Base-by-base conservation (phyloP, 768 basidiomycete species). In the Gyrodon lividus region DNA sequence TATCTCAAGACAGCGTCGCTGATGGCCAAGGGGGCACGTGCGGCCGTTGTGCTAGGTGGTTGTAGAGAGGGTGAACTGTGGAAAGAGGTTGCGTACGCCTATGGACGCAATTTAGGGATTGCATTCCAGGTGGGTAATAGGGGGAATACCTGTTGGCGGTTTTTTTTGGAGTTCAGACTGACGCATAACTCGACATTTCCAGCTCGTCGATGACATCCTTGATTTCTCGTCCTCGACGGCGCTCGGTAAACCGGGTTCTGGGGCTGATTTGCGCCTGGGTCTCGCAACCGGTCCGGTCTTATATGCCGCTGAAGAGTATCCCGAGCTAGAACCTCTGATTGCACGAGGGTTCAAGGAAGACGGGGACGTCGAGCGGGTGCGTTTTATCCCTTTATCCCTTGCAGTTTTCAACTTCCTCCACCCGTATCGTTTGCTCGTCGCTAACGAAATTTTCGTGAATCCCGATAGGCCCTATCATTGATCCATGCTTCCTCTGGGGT, bases 181-280 rank as follows among this genome's bases (percentile, higher is more conserved):
- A 12, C 41, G 44, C n/a, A 17, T 19, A 30, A 28, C 44, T 43
- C 24, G 37, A 41, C 19, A 41, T 42, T 48, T 24, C 16, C 61
- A 96, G 93, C 86, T 99, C 9, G 87, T 98, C 43, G 97, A 99
- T 66, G 97, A 99, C 64, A 81, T 94, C 31, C 75, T 99, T 3
- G 97, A 98, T 72, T 98, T 92, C 64, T 89, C 94, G 43, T 83
- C 88, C 0, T 86, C 86, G 10, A 73, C 73, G 0, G 68, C 86
- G 0, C 81, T 98, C 12, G 96, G 96, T 31, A 98, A 98, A 73
- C 97, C 97, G 0, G 84, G 86, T 0, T 49, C 64, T 16, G 90
- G 89, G 16, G 88, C 92, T 2, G 92, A 94, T 66, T 76, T 93
- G 14, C 81, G 85, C 48, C 72, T 93, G 0, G 91, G 92, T 0